Evolutionary conservation across 2,329 filamentous ascomycete species (phyloP).

Genomic region (Botrytis deweyae): DNA sequence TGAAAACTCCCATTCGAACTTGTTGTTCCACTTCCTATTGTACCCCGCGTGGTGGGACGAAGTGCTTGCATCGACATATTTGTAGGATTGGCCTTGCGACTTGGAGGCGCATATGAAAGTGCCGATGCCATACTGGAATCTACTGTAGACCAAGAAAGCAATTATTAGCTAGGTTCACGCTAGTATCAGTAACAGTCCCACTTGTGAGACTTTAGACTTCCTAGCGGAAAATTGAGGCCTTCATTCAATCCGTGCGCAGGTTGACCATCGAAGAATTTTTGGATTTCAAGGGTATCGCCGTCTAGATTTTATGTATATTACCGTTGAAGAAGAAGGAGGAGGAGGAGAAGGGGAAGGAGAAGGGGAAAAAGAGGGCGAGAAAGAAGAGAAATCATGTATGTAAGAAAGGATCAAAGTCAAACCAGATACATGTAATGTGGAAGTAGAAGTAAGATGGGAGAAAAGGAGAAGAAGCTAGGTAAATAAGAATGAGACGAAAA

Average conservation of each 20-base stretch:
- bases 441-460: background rate
- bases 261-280: background rate
- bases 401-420: background rate
- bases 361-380: background rate
- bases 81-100: constrained; percentile 27
- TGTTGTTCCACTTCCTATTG: constrained; percentile 28
- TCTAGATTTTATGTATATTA: background rate
- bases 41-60: constrained; percentile 34
- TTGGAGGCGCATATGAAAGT: constrained; percentile 25
- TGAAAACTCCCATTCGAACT: constrained; percentile 37
- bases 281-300: constrained; percentile 13
- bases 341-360: background rate
- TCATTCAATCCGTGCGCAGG: constrained; percentile 21
- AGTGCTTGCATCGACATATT: constrained; percentile 30
- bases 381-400: background rate
- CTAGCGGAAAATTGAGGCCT: constrained; percentile 18
- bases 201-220: constrained; percentile 18
- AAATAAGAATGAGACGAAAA: background rate
- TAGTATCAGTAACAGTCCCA: constrained; percentile 20
- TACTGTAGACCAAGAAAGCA: constrained; percentile 21
- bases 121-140: constrained; percentile 26
- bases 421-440: background rate
- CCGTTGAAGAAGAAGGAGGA: background rate
- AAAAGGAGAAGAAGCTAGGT: background rate
- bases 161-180: constrained; percentile 22